Percentiles rank a stretch among this genome's conserved stretches.
Conservation (phyloP, 169 alveolate species). For the Babesia ovata region DNA sequence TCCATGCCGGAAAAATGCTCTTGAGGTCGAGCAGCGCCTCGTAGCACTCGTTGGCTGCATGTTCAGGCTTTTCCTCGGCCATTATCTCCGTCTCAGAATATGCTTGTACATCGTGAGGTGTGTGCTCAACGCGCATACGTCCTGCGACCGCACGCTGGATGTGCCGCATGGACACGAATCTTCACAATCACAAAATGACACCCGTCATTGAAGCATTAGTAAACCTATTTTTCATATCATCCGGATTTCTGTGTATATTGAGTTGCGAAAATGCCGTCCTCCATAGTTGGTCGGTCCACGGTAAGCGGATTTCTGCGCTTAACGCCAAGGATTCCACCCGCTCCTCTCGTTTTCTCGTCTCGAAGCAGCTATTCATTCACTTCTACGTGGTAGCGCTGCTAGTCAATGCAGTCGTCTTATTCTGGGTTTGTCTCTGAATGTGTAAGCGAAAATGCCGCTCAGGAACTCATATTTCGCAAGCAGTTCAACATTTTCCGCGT, state of each 20-base stretch:
- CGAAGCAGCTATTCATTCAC: conserved; percentile 66
- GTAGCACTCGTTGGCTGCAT: conserved; percentile 69
- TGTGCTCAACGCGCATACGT: background rate
- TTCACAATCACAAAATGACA: conserved; percentile 2
- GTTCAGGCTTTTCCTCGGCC: conserved; percentile 52
- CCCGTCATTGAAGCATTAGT: conserved; percentile 9
- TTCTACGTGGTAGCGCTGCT: conserved; percentile 70
- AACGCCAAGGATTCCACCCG: conserved; percentile 14
- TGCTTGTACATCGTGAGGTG: background rate
- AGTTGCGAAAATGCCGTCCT: conserved; percentile 51
- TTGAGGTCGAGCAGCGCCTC: conserved; percentile 76
- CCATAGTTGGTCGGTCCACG: conserved; percentile 71
- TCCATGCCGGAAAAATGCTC: conserved; percentile 77
- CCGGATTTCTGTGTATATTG: conserved; percentile 55
- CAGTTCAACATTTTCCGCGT: conserved; percentile 54
- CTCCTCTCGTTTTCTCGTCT: conserved; percentile 39
- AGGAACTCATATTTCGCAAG: conserved; percentile 6
- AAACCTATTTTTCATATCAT: conserved; percentile 39
- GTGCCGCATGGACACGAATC: conserved; percentile 26
- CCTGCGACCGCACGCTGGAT: background rate
- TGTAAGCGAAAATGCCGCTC: background rate
- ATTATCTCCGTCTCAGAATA: background rate
- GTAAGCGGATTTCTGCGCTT: conserved; percentile 64
- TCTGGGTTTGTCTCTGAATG: conserved; percentile 53
- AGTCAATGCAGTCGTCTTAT: conserved; percentile 56